Base-by-base conservation (phyloP, 805 yeast species). In the Zygoascus tannicola region DNA sequence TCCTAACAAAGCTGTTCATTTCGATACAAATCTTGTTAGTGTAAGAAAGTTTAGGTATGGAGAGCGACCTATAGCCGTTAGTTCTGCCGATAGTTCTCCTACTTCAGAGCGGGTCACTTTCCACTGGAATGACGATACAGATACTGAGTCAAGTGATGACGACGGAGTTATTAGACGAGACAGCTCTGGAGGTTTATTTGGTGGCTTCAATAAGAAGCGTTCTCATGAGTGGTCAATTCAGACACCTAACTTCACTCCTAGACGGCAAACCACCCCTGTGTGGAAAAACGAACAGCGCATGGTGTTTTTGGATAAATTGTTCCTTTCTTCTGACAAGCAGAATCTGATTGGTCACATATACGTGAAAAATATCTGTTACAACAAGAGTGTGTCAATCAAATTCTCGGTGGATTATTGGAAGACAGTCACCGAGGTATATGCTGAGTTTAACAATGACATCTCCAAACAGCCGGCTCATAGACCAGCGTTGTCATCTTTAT, bases 331-430 rank as follows among this genome's bases (percentile, higher is more conserved):
- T 5, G 85, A 81, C 50, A 74, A 74, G 51, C 70, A 71, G 46
- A 68, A 66, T 44, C 64, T 88, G 14, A 59, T 75, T 41, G 97
- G 96, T 1, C 79, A 78, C 43, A 68, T 88, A 38, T 84, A 90
- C 2, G 96, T 84, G 22, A 75, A 76, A 55, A 90, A 88, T 64
- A 43, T 85, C 3, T 69, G 81, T 8, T 88, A 69, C 62, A 71
- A 76, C 30, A 88, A 88, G 61, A 57, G 63, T 22, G 81, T 90
- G 16, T 72, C 76, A 14, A 72, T 84, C 14, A 70, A 87, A 44
- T 88, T 85, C 63, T 76, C 95, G 0, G 68, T 78, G 50, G 86
- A 90, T 59, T 65, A 70, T 54, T 88, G 97, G 97, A 66, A 65
- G 35, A 80, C 94, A 0, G 75, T 80, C 19, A 70, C 77, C 35